Conservation (phyloP, 345 rosid species). For the Populus davidiana region DNA sequence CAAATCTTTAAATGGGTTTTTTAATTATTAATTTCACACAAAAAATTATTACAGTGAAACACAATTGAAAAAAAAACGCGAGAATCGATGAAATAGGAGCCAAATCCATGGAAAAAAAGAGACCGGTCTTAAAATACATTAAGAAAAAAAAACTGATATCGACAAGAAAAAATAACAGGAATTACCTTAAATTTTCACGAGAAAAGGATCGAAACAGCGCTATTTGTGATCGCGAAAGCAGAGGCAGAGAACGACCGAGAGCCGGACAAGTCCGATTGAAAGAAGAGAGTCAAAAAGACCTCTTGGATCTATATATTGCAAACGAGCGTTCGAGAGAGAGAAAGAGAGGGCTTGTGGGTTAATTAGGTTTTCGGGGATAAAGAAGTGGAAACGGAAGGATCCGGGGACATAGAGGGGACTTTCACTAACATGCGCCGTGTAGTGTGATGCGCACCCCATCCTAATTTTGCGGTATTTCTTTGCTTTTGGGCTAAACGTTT, state of each 20-base stretch:
- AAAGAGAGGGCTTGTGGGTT: not conserved
- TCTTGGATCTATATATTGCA: not conserved
- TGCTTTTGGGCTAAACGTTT: too few species aligned
- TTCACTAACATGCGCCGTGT: not conserved
- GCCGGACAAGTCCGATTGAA: too few species aligned
- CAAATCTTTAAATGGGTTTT: too few species aligned
- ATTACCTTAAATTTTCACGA: not conserved
- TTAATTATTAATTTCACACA: too few species aligned
- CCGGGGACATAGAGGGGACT: slow-evolving; percentile 1
- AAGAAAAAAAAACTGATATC: not conserved
- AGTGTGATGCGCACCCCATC: slow-evolving; percentile 12
- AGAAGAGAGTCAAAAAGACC: not conserved
- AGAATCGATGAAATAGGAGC: slow-evolving; percentile 1
- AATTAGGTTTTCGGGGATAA: slow-evolving; percentile 13
- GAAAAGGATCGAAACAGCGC: not conserved
- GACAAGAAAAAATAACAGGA: not conserved
- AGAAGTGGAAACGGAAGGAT: slow-evolving; percentile 15
- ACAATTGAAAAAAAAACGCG: not conserved
- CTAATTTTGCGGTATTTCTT: not conserved
- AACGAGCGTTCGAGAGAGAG: not conserved
- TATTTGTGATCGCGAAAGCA: not conserved
- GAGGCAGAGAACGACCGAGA: not conserved
- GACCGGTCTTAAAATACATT: not conserved
- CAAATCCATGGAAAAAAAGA: not conserved
- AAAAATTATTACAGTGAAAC: not conserved